Base-by-base conservation (phyloP, 371 early-diverging fungal species). In the Mortierella sp. region DNA sequence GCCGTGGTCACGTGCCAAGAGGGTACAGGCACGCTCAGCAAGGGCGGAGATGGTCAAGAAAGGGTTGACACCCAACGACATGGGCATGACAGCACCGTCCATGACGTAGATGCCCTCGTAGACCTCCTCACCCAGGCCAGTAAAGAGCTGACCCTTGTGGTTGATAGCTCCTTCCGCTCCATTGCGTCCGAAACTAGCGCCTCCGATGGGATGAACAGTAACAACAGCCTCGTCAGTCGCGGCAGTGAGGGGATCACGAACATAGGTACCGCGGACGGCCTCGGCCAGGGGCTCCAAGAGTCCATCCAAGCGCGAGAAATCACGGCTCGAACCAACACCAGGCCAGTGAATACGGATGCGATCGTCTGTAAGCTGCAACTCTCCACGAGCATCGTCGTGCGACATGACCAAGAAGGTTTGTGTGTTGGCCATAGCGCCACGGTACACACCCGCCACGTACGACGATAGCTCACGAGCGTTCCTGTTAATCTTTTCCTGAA, bases 321-420 rank as follows among this genome's bases (percentile, higher is more conserved):
- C 77, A 26, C 83, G 74, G 31, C 81, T 75, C 21, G 83, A 63
- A 28, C 89, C 89, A 14, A 84, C 84, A 50, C 84, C 88, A 16
- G 82, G 80, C 87, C 84, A 87, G 38, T 76, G 26, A 58, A 89
- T 88, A 14, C 84, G 82, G 38, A 89, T 48, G 44, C 84, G 78
- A 75, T 89, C 87, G 55, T 88, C 77, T 58, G 70, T 70, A 13
- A 89, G 79, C 3, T 44, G 31, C 65, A 89, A 65, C 47, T 88
- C 81, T 8, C 89, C 89, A 21, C 80, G 78, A 42, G 84, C 78
- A 21, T 88, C 88, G 55, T 89, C 89, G 58, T 89, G 89, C 44
- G 89, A 89, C 89, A 89, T 89, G 60, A 89, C 74, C 73, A 89
- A 76, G 79, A 86, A 89, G 0, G 84, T 84, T 70, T 89, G 89